Evolutionary conservation across 176 grass and related monocot species (phyloP), one percentile per base, ranked within the genome.

Genomic region (Avena sativa): DNA sequence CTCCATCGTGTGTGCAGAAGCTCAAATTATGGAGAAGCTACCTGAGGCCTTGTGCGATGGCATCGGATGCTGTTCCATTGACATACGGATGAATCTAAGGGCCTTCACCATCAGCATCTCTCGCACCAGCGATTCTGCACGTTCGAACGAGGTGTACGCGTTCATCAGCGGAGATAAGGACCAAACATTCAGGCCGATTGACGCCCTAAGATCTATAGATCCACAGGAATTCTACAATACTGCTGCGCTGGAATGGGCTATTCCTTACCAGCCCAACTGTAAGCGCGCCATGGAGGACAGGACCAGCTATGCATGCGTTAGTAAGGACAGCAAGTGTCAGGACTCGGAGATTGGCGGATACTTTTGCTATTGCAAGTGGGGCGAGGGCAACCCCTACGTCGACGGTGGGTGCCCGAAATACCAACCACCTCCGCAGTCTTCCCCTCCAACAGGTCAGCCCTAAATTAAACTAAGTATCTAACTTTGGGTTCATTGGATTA

Each of bases 101-200:
- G 76, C 76, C 17, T 79, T 79, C 53, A 40, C 53, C 53, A 53
- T 79, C 1, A 60, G 60, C 28, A 12, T 78, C 75, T 78, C 75
- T 2, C 52, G 52, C 75, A 78, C 9, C 28, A 32, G 9, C 1
- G 75, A 13, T 19, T 32, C 28, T 40, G 30, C 4, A 17, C 10
- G 30, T 17, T 32, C 51, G 16, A 19, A 38, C 9, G n/a, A 53
- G 12, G 9, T 58, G 52, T 38, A 58, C 16, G 2, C 30, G 32
- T 40, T 43, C 55, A 68, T 68, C 30, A 15, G 25, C 2, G 15
- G 15, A 68, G 2, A 16, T 68, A 36, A 4, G 15, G 2, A 9
- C 65, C 14, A 3, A 16, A 16, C 3, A 36, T 68, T 68, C 13
- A 1, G 14, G 30, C 65, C 65, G 65, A 68, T 68, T 17, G 65